A percentile compares a stretch with the other conserved stretches of the same genome.
Conservation (phyloP, 179 eudicot genomes). For the Spergularia azorica region DNA sequence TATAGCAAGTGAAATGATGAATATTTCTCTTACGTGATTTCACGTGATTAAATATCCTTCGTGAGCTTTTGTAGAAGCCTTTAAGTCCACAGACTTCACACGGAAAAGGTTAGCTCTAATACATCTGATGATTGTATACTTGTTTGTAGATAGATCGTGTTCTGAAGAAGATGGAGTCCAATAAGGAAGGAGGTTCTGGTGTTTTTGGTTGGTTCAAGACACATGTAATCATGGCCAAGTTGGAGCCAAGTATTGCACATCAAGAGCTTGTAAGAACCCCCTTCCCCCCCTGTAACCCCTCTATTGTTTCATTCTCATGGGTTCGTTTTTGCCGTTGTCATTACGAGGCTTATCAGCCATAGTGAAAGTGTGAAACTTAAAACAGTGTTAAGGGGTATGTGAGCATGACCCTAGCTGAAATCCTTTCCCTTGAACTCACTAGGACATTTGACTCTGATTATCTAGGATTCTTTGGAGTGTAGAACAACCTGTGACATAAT, state of each 20-base stretch:
- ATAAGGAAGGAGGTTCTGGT: conserved; percentile 52
- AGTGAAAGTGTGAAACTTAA: neutral
- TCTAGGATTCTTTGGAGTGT: too few relatives aligned
- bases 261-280: conserved; percentile 76
- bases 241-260: conserved; percentile 84
- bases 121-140: conserved; percentile 12
- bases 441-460: too few relatives aligned
- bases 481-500: neutral
- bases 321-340: neutral
- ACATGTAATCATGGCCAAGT: conserved; percentile 71
- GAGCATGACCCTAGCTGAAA: neutral
- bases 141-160: conserved; percentile 62
- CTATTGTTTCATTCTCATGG: neutral
- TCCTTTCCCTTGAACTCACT: too few relatives aligned
- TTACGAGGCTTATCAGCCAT: neutral
- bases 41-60: neutral
- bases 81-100: neutral
- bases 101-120: neutral
- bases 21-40: neutral
- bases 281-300: neutral
- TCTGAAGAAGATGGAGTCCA: conserved; percentile 54
- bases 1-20: neutral
- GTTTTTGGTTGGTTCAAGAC: conserved; percentile 87
- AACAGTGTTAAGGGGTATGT: neutral
- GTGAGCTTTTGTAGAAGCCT: neutral